Evolutionary conservation across 1,284 basidiomycete genomes (phyloP).

Genomic region (Takashimella tepidaria): DNA sequence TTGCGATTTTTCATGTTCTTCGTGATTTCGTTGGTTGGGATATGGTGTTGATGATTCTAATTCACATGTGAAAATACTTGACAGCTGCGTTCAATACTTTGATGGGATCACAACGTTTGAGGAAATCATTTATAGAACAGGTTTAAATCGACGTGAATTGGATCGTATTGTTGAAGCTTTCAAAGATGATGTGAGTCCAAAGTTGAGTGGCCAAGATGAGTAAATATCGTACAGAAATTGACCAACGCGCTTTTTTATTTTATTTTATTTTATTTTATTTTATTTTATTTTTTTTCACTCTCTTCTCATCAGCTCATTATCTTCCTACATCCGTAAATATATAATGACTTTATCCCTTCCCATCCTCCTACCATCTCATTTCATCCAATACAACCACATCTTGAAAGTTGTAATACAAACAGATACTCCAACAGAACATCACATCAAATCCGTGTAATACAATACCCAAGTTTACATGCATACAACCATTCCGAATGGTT

Average conservation of each 20-base stretch:
- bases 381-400: background rate
- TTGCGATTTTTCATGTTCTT: too few relatives aligned
- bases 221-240: too few relatives aligned
- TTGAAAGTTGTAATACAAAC: background rate
- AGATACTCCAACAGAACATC: background rate
- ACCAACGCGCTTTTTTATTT: too few relatives aligned
- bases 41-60: too few relatives aligned
- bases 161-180: constrained; percentile 34
- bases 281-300: too few relatives aligned
- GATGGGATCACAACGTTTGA: constrained; percentile 45
- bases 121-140: constrained; percentile 45
- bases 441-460: background rate
- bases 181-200: constrained; percentile 37
- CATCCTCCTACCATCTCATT: too few relatives aligned
- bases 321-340: constrained; percentile 39
- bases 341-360: too few relatives aligned
- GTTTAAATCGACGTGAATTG: constrained; percentile 36
- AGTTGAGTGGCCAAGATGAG: background rate
- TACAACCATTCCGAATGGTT: too few relatives aligned
- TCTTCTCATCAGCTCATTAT: constrained; percentile 41
- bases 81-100: constrained; percentile 45
- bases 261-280: too few relatives aligned
- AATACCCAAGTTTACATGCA: background rate
- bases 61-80: too few relatives aligned
- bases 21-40: too few relatives aligned